Base-by-base conservation (phyloP, 2,329 filamentous ascomycete genomes). In the Apiospora kogelbergensis region DNA sequence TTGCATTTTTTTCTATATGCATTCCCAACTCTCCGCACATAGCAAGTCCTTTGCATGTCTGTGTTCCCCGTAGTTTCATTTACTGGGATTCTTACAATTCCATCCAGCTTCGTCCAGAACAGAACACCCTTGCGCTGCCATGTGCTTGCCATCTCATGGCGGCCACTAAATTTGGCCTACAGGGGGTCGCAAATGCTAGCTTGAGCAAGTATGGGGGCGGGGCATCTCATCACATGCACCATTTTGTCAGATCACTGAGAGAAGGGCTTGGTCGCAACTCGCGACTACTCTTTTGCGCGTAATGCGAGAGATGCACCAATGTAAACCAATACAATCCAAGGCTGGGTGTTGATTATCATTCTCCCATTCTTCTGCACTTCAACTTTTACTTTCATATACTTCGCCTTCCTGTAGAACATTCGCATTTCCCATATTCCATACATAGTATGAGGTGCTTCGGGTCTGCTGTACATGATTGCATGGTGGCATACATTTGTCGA, bases 181-280 rank as follows among this genome's bases (percentile, higher is more conserved):
- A 37, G 48, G 53, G 48, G 13, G 17, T 37, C 53, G 22, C 9
- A 37, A 37, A 20, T 30, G 4, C 7, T 3, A 24, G 44, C 37
- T 37, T 65, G 26, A 40, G 63, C 22, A 42, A 65, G 41, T 40
- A 41, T 65, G 45, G 65, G 33, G 65, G 65, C 30, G 65, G 65
- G 65, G 65, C 65, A 53, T 66, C 45, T 53, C 65, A 66, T 66
- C 65, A 66, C 65, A 66, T 66, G 65, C 65, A 53, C 65, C 15
- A n/a, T 44, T 65, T 44, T 65, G 63, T 37, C 53, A 60, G 53
- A 60, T 33, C 40, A 42, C 10, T 42, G 40, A 15, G 40, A 15
- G 15, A 20, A 13, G 17, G 9, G 17, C 17, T 60, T n/a, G 48
- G 26, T 33, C 48, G 53, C 30, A 37, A 37, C 53, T 60, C 20